Percentiles rank a stretch among this genome's conserved stretches.
Conservation (phyloP, 1,139 yeast species). For the Yamadazyma epiphylla region DNA sequence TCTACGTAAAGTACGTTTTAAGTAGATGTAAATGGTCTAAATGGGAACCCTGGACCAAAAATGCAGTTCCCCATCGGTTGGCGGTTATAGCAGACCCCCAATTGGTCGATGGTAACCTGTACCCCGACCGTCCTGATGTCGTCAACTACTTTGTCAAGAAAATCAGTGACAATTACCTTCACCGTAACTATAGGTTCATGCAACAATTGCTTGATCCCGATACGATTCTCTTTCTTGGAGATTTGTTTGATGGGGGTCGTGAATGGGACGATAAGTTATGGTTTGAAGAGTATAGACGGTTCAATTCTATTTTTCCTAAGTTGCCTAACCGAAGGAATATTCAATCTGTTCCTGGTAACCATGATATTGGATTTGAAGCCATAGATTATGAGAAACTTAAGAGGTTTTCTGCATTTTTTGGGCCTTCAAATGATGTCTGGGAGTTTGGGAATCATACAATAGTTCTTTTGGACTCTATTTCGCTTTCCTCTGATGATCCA, state of each 20-base stretch:
- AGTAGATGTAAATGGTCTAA: conserved; percentile 55
- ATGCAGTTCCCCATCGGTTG: conserved; percentile 42
- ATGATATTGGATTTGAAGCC: conserved; percentile 90
- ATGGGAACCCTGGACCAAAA: conserved; percentile 56
- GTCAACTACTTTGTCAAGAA: conserved; percentile 44
- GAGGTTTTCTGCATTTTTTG: conserved; percentile 71
- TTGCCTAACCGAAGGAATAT: conserved; percentile 47
- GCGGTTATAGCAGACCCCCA: conserved; percentile 91
- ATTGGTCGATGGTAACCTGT: conserved; percentile 74
- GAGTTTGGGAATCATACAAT: conserved; percentile 73
- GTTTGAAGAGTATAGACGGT: conserved; percentile 70
- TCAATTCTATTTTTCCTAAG: conserved; percentile 56
- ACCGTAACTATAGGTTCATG: conserved; percentile 66
- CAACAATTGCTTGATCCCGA: conserved; percentile 67
- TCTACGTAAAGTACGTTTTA: conserved; percentile 47
- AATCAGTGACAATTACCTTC: conserved; percentile 71
- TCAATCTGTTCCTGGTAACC: conserved; percentile 83
- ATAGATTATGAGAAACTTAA: conserved; percentile 48
- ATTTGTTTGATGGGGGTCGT: conserved; percentile 91
- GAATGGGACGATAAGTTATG: conserved; percentile 67
- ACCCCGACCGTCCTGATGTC: conserved; percentile 51
- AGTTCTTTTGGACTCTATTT: conserved; percentile 75
- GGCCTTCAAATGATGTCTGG: conserved; percentile 55
- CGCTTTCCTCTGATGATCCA: conserved; percentile 50
- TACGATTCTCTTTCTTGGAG: conserved; percentile 78